These are phyloP conservation scores for sunflower (Helianthus annuus) DNA, from an alignment of 129 eudicot species.

Conservation along the genomic window DNA sequence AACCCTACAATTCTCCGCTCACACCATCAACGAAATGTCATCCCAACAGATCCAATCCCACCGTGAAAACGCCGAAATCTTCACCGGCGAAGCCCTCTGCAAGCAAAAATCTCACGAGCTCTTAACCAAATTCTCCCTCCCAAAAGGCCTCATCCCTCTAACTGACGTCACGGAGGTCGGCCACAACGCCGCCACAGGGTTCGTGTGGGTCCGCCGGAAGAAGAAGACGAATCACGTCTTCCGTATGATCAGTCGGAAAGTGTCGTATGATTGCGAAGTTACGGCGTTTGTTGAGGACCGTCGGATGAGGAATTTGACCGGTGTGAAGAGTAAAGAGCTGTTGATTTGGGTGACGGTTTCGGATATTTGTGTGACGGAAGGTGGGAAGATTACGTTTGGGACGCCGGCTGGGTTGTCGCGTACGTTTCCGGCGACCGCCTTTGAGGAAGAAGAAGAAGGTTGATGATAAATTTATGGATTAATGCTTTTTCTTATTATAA, in stretches of 20 bases:
- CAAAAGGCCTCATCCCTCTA: constrained; percentile 74
- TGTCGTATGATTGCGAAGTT: constrained; percentile 70
- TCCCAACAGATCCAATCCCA: constrained; percentile 48
- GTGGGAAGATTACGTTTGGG: constrained; percentile 69
- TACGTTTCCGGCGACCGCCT: constrained; percentile 72
- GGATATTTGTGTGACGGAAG: constrained; percentile 51
- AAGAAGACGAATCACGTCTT: constrained; percentile 57
- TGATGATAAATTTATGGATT: too few relatives aligned
- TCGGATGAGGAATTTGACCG: constrained; percentile 70
- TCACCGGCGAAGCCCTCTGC: constrained; percentile 63
- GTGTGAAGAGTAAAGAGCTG: constrained; percentile 87
- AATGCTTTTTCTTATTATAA: background rate
- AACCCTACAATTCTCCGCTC: constrained; percentile 15
- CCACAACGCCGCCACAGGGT: constrained; percentile 62
- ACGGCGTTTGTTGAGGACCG: constrained; percentile 75
- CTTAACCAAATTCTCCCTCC: constrained; percentile 50
- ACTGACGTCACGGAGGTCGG: constrained; percentile 74
- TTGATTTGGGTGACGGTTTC: constrained; percentile 71
- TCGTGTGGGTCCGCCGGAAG: constrained; percentile 86
- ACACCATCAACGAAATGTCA: constrained; percentile 41
- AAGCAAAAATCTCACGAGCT: constrained; percentile 58
- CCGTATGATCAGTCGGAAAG: constrained; percentile 44
- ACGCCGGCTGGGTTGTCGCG: constrained; percentile 68
- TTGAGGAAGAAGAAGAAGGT: constrained; percentile 35
- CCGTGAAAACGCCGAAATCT: constrained; percentile 65